Evolutionary conservation across 441 rosid genomes (phyloP).

Genomic region (Capsella rubella): DNA sequence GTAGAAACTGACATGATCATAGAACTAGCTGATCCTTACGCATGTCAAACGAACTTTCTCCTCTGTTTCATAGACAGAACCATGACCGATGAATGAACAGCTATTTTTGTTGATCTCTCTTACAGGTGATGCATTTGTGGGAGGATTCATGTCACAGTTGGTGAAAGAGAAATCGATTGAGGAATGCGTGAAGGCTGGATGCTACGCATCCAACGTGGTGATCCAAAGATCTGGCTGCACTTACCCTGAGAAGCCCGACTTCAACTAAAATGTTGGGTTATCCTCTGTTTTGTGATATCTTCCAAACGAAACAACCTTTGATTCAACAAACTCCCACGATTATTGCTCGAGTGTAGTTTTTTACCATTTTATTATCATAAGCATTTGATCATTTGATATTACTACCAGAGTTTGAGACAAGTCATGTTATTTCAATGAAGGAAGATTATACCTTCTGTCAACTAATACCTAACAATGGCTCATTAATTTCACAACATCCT

Average conservation of each 20-base stretch:
- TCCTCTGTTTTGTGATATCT: constrained; percentile 36
- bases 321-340: constrained; percentile 29
- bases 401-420: background rate
- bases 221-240: constrained; percentile 98
- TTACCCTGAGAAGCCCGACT: constrained; percentile 58
- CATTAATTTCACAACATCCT: constrained; percentile 2
- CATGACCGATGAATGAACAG: background rate
- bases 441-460: background rate
- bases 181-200: constrained; percentile 82
- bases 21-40: background rate
- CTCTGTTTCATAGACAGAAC: background rate
- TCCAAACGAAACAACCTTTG: constrained; percentile 33
- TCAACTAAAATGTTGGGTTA: constrained; percentile 31
- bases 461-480: background rate
- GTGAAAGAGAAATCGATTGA: constrained; percentile 73
- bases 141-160: constrained; percentile 88
- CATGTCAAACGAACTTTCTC: background rate
- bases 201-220: constrained; percentile 81
- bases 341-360: constrained; percentile 20
- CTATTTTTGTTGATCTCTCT: constrained; percentile 7
- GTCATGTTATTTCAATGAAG: background rate
- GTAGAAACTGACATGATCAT: background rate
- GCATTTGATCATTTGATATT: constrained; percentile 10
- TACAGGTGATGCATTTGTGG: constrained; percentile 86
- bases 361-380: background rate